A percentile compares a stretch with the other conserved stretches of the same genome.
Conservation (phyloP, 805 yeast species). For the Teunomyces pallodes region DNA sequence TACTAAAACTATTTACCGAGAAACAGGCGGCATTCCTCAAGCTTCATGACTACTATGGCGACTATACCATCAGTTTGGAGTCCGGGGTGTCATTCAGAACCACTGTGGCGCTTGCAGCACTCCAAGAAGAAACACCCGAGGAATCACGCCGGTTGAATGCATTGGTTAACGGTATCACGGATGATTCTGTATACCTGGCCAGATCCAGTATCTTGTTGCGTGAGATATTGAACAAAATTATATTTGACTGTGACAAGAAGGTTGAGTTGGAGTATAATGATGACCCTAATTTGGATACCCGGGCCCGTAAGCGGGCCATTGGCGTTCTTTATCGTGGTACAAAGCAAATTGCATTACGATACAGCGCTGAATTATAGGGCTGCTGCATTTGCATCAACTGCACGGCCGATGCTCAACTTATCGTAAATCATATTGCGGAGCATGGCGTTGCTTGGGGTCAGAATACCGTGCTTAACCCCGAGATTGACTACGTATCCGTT, state of each 20-base stretch:
- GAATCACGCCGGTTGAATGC: slow-evolving; percentile 33
- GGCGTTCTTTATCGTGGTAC: slow-evolving; percentile 25
- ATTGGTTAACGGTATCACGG: slow-evolving; percentile 46
- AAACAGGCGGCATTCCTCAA: slow-evolving; percentile 47
- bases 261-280: slow-evolving; percentile 15
- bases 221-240: slow-evolving; percentile 30
- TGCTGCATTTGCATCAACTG: slow-evolving; percentile 20
- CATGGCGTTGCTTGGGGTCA: slow-evolving; percentile 48
- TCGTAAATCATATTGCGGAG: slow-evolving; percentile 45
- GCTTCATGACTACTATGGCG: slow-evolving; percentile 61
- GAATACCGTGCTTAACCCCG: slow-evolving; percentile 45
- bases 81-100: slow-evolving; percentile 68
- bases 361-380: not conserved
- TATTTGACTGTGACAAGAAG: slow-evolving; percentile 20
- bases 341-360: slow-evolving; percentile 18
- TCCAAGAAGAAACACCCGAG: slow-evolving; percentile 36
- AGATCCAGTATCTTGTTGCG: slow-evolving; percentile 27
- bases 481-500: slow-evolving; percentile 72
- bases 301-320: slow-evolving; percentile 17
- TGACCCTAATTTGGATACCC: slow-evolving; percentile 13
- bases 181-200: slow-evolving; percentile 34
- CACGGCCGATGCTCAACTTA: slow-evolving; percentile 29
- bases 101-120: slow-evolving; percentile 67
- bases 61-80: slow-evolving; percentile 58
- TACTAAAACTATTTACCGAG: slow-evolving; percentile 34